Evolutionary conservation across 2,329 filamentous ascomycete genomes (phyloP).

Genomic region (Tothia fuscella): DNA sequence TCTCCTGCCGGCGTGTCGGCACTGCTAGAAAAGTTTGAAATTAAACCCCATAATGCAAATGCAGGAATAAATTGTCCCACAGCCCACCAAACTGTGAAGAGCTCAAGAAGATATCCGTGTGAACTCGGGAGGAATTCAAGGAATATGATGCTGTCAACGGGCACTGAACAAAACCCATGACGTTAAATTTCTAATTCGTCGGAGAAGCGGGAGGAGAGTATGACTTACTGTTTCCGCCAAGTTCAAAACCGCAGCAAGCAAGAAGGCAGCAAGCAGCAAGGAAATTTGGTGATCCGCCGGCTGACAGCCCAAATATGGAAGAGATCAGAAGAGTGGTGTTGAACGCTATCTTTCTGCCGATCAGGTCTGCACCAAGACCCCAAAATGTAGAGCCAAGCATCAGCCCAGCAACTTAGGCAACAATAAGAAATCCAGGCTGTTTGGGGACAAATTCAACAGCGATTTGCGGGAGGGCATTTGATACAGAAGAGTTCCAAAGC

Average conservation of each 20-base stretch:
- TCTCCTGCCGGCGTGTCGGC: constrained; percentile 19
- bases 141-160: constrained; percentile 50
- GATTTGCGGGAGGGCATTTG: constrained; percentile 20
- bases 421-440: constrained; percentile 39
- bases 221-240: constrained; percentile 41
- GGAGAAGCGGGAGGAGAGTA: too few relatives aligned
- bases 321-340: constrained; percentile 54
- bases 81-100: constrained; percentile 47
- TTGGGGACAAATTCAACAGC: constrained; percentile 35
- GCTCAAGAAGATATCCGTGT: constrained; percentile 52
- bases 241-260: constrained; percentile 50
- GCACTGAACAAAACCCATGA: constrained; percentile 27
- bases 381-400: constrained; percentile 52
- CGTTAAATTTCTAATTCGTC: too few relatives aligned
- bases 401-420: constrained; percentile 48
- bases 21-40: constrained; percentile 38
- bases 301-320: constrained; percentile 49
- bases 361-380: constrained; percentile 51
- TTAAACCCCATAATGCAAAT: constrained; percentile 42
- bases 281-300: constrained; percentile 57
- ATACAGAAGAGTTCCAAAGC: not conserved
- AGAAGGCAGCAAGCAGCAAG: constrained; percentile 51
- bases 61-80: constrained; percentile 40
- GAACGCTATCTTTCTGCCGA: constrained; percentile 57
- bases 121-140: constrained; percentile 45